A percentile compares a stretch with the other conserved stretches of the same genome.
Conservation (phyloP, 208 protist genomes). For the Trypanosoma caninum region DNA sequence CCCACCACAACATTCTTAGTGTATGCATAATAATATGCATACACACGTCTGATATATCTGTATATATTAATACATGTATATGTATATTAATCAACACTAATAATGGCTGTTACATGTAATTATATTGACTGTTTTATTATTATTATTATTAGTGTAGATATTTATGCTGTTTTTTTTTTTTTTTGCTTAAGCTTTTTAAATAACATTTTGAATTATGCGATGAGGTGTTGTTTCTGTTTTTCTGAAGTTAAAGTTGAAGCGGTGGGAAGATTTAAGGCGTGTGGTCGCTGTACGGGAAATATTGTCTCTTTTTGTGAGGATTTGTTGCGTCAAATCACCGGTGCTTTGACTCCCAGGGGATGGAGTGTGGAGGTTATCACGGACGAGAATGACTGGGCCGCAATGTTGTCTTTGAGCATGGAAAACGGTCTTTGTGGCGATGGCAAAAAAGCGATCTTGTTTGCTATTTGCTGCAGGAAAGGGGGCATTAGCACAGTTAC, state of each 20-base stretch:
- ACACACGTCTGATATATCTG: too few relatives aligned
- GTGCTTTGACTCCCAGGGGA: neutral
- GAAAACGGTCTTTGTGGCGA: slow-evolving; percentile 1
- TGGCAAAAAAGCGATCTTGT: slow-evolving; percentile 3
- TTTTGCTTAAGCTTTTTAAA: neutral
- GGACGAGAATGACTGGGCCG: slow-evolving; percentile 11
- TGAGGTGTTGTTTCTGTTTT: slow-evolving; percentile 15
- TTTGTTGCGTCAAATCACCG: slow-evolving; percentile 8
- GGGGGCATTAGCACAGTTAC: slow-evolving; percentile 17
- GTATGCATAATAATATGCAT: too few relatives aligned
- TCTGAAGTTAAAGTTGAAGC: slow-evolving; percentile 8
- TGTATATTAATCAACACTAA: neutral
- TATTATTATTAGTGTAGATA: slow-evolving; percentile 21
- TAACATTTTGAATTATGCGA: too few relatives aligned
- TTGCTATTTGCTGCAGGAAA: slow-evolving; percentile 20
- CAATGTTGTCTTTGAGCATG: neutral
- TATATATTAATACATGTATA: too few relatives aligned
- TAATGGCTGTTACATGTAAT: neutral
- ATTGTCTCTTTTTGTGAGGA: slow-evolving; percentile 14
- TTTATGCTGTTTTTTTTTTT: slow-evolving; percentile 43
- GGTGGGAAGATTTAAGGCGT: slow-evolving; percentile 11
- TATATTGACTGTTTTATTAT: neutral
- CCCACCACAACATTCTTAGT: slow-evolving; percentile 23
- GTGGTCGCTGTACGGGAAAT: slow-evolving; percentile 9
- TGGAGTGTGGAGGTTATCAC: slow-evolving; percentile 18